Evolutionary conservation across 306 rosid species (phyloP).

Genomic region (Morella rubra): DNA sequence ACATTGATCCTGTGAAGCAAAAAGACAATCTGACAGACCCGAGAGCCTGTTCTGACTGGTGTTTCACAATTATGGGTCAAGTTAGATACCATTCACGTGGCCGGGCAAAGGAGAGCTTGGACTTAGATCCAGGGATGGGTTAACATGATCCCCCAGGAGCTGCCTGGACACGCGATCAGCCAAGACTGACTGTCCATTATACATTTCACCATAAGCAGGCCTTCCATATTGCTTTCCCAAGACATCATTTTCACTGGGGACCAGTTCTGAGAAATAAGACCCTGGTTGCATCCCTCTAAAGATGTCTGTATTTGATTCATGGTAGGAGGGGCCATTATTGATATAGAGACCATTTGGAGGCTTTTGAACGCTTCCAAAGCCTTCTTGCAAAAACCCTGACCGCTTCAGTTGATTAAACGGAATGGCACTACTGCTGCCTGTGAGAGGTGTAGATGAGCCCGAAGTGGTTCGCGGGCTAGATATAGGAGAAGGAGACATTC

Average conservation of each 20-base stretch:
- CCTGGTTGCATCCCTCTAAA: slow-evolving; percentile 81
- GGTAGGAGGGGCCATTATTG: slow-evolving; percentile 52
- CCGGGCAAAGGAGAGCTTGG: slow-evolving; percentile 59
- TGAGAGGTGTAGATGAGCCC: slow-evolving; percentile 91
- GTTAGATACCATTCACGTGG: slow-evolving; percentile 63
- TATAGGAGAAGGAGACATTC: slow-evolving; percentile 94
- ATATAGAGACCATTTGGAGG: slow-evolving; percentile 52
- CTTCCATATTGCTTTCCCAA: slow-evolving; percentile 54
- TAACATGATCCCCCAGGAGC: slow-evolving; percentile 70
- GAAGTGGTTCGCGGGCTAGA: slow-evolving; percentile 93
- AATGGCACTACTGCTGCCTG: slow-evolving; percentile 74
- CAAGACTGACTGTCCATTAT: slow-evolving; percentile 82
- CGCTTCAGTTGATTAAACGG: slow-evolving; percentile 68
- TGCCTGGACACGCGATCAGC: slow-evolving; percentile 88
- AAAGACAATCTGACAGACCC: slow-evolving; percentile 33
- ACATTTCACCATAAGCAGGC: slow-evolving; percentile 44
- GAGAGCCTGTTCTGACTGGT: slow-evolving; percentile 26
- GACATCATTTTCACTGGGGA: slow-evolving; percentile 59
- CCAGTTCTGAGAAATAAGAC: slow-evolving; percentile 63
- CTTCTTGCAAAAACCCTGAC: slow-evolving; percentile 67
- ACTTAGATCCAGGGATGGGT: slow-evolving; percentile 67
- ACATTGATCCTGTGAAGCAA: slow-evolving; percentile 34
- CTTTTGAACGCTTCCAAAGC: slow-evolving; percentile 66
- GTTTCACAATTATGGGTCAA: slow-evolving; percentile 26
- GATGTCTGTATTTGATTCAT: slow-evolving; percentile 66